phyloP scores from a whole-genome alignment of 1,284 basidiomycete species.

The Tremellales sp. region DNA sequence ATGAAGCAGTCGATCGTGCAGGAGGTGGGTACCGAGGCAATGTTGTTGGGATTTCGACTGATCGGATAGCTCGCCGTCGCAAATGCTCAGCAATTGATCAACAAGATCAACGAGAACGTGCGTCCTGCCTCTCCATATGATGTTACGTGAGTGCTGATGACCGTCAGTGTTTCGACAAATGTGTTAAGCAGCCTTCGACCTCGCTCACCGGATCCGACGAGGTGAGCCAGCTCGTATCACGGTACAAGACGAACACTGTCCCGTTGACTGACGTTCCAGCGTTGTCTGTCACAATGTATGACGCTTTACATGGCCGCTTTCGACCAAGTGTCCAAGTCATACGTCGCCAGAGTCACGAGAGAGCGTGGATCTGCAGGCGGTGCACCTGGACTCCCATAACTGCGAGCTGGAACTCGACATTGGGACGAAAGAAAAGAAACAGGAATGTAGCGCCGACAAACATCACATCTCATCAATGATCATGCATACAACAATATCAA shows the following conservation, averaged over 20 bases:
- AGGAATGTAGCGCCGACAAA: background rate
- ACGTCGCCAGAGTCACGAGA: slow-evolving; percentile 42
- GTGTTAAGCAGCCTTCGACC: slow-evolving; percentile 39
- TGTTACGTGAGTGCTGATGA: slow-evolving; percentile 8
- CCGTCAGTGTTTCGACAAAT: slow-evolving; percentile 47
- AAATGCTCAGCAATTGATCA: slow-evolving; percentile 48
- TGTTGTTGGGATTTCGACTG: background rate
- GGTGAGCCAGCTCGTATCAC: slow-evolving; percentile 17
- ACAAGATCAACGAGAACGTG: slow-evolving; percentile 51
- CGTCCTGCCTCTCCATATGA: slow-evolving; percentile 8
- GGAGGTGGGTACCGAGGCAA: slow-evolving; percentile 25
- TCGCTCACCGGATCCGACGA: slow-evolving; percentile 43
- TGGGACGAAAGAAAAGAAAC: background rate
- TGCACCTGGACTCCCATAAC: slow-evolving; percentile 2
- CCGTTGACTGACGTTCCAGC: background rate
- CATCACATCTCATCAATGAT: slow-evolving; percentile 1
- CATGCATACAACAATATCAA: slow-evolving; percentile 5
- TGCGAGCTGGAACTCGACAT: too few relatives aligned
- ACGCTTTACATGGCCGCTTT: slow-evolving; percentile 49
- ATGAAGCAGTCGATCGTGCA: slow-evolving; percentile 48
- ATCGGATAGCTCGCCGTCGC: slow-evolving; percentile 40
- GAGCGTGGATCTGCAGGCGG: slow-evolving; percentile 25
- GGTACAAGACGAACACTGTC: background rate
- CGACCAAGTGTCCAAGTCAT: slow-evolving; percentile 46
- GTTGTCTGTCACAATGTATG: slow-evolving; percentile 47